These are phyloP conservation scores for Butyriboletus loyo DNA, from an alignment of 768 basidiomycete species.

Conservation along the genomic window DNA sequence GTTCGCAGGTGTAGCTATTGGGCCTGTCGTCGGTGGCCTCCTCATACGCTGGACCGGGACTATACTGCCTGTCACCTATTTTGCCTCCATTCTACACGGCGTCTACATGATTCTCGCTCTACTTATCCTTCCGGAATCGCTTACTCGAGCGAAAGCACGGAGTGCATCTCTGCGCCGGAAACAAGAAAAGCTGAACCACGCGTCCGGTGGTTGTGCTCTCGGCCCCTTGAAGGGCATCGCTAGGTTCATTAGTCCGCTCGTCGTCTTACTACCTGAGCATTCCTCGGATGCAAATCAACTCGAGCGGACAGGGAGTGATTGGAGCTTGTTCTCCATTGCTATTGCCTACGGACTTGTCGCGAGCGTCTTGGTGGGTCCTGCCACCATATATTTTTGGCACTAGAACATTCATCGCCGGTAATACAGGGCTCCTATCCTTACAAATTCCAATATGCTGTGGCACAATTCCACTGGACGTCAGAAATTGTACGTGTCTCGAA, in stretches of 20 bases:
- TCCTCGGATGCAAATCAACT: conserved; percentile 35
- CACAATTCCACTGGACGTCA: conserved; percentile 63
- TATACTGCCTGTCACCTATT: conserved; percentile 69
- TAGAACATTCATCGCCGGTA: background rate
- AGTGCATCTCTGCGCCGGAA: conserved; percentile 16
- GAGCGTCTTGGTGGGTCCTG: conserved; percentile 44
- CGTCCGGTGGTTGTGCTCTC: background rate
- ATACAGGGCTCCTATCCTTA: conserved; percentile 53
- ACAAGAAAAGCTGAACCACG: conserved; percentile 9
- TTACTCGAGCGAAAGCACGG: conserved; percentile 48
- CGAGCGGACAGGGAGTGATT: conserved; percentile 48
- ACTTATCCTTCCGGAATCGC: conserved; percentile 75
- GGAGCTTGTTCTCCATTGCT: conserved; percentile 61
- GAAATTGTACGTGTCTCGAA: conserved; percentile 47
- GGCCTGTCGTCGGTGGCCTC: conserved; percentile 69
- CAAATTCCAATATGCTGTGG: conserved; percentile 64
- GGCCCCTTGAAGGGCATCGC: conserved; percentile 43
- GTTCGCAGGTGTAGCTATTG: conserved; percentile 73
- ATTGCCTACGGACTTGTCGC: conserved; percentile 46
- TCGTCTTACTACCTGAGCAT: conserved; percentile 52
- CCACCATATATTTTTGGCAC: background rate
- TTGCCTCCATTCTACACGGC: conserved; percentile 49
- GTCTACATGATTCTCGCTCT: conserved; percentile 49
- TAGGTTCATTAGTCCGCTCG: conserved; percentile 68
- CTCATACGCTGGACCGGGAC: conserved; percentile 56